These are phyloP conservation scores for Porpolomopsis calyptriformis DNA, from an alignment of 768 basidiomycete genomes.

Conservation along the genomic window DNA sequence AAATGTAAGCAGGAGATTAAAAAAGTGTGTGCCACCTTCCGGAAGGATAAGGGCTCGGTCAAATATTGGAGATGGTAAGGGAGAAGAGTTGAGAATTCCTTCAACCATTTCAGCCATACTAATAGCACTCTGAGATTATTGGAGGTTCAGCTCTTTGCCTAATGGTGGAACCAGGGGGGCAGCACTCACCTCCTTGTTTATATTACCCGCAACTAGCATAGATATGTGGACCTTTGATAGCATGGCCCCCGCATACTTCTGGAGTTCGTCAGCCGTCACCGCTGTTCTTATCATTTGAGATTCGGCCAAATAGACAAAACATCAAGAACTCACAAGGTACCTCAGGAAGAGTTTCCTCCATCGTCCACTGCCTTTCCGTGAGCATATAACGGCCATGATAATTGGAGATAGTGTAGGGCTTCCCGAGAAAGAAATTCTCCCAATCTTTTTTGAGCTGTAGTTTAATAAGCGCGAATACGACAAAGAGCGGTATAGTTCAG, in stretches of 20 bases:
- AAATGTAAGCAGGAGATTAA: background rate
- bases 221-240: constrained; percentile 58
- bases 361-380: constrained; percentile 61
- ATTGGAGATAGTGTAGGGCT: constrained; percentile 71
- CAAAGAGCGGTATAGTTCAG: background rate
- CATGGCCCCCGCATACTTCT: constrained; percentile 46
- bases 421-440: constrained; percentile 80
- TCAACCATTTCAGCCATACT: constrained; percentile 64
- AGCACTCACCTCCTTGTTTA: constrained; percentile 62
- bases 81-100: constrained; percentile 42
- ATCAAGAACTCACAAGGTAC: constrained; percentile 52
- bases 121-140: constrained; percentile 55
- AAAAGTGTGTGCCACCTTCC: constrained; percentile 31
- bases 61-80: constrained; percentile 44
- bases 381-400: constrained; percentile 66
- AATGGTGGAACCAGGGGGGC: background rate
- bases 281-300: constrained; percentile 32
- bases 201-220: constrained; percentile 74
- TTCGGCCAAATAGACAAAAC: background rate
- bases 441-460: constrained; percentile 62
- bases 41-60: constrained; percentile 60
- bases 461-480: constrained; percentile 4
- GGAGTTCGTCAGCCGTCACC: constrained; percentile 61
- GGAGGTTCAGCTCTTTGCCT: background rate
- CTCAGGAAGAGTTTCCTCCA: constrained; percentile 66